phyloP scores from a whole-genome alignment of 306 rosid genomes.

The Prunus dulcis region DNA sequence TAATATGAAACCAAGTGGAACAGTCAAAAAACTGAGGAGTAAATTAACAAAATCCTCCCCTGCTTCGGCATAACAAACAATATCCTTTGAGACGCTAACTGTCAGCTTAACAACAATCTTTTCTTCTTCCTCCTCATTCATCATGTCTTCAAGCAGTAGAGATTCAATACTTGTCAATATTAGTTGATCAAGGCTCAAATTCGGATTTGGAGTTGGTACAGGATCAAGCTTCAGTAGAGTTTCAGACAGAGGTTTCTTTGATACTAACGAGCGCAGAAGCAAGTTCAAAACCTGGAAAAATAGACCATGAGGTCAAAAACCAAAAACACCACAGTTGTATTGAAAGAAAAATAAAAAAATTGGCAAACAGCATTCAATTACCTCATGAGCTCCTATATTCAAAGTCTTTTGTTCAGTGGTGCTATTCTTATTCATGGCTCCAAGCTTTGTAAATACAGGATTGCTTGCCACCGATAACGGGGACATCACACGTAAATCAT shows the following conservation, averaged over 20 bases:
- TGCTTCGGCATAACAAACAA: slow-evolving; percentile 16
- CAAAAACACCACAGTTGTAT: background rate
- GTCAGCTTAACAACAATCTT: background rate
- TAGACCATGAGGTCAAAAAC: background rate
- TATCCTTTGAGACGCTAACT: background rate
- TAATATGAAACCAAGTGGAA: slow-evolving; percentile 1
- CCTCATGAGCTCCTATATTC: background rate
- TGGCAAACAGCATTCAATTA: background rate
- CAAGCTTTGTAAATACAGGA: background rate
- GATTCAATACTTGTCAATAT: background rate
- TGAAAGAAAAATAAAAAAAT: background rate
- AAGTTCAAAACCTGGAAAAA: background rate
- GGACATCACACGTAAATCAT: slow-evolving; percentile 1
- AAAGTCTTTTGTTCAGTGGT: background rate
- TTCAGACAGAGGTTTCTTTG: slow-evolving; percentile 3
- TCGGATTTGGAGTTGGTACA: no score
- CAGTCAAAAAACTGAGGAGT: slow-evolving; percentile 10
- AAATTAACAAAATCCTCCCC: slow-evolving; percentile 11
- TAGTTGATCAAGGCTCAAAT: background rate
- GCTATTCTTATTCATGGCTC: background rate
- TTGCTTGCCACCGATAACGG: background rate
- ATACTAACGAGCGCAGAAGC: background rate
- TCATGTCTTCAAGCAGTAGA: background rate
- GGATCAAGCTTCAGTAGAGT: background rate
- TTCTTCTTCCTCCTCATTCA: background rate